Conservation (phyloP, 345 rosid species). For the Syzygium jambos region DNA sequence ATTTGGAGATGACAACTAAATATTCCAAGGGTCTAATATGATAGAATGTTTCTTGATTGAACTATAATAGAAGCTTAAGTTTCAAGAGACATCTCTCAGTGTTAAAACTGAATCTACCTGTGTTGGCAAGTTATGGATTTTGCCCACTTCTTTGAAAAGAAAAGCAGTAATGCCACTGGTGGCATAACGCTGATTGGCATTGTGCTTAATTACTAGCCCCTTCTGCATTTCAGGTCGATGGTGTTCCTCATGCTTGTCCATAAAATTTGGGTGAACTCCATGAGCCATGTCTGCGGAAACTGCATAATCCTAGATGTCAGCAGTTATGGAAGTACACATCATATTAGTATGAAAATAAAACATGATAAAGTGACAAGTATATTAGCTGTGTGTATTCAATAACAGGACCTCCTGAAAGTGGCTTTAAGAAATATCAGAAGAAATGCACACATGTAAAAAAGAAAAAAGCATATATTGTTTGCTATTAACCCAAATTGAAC, state of each 20-base stretch:
- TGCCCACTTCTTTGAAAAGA: constrained; percentile 89
- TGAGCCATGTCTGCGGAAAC: constrained; percentile 99
- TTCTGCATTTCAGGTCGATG: constrained; percentile 86
- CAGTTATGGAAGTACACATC: background rate
- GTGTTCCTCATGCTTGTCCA: constrained; percentile 84
- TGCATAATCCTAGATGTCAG: constrained; percentile 9
- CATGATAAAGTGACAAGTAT: rapidly evolving
- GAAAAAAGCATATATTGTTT: background rate
- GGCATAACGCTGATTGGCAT: constrained; percentile 93
- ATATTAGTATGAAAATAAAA: background rate
- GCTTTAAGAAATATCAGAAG: background rate
- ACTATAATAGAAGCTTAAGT: background rate
- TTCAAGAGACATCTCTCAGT: background rate
- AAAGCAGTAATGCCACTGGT: constrained; percentile 86
- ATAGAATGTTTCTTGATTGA: background rate
- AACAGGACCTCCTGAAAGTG: background rate
- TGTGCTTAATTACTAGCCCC: constrained; percentile 92
- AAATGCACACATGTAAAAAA: background rate
- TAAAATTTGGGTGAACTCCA: constrained; percentile 85
- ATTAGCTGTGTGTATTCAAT: background rate
- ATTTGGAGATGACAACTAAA: background rate
- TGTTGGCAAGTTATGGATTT: constrained; percentile 66
- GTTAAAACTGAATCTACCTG: constrained; percentile 40
- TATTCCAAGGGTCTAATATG: background rate
- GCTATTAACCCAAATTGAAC: background rate